Conservation (phyloP, 805 yeast species). For the Candida sanyiensis region DNA sequence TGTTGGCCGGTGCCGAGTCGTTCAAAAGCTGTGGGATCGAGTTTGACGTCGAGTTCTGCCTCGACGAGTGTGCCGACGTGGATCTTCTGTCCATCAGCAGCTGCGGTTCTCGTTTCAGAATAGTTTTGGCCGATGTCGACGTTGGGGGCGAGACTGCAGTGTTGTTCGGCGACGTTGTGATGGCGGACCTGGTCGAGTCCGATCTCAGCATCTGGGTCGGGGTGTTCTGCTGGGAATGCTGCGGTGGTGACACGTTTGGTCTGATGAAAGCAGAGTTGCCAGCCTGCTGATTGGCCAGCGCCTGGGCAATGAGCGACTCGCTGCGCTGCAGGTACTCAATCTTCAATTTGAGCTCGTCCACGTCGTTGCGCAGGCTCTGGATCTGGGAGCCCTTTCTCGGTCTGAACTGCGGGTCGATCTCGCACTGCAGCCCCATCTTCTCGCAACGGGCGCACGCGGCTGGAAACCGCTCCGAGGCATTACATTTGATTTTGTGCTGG, state of each 20-base stretch:
- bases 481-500: constrained; percentile 90
- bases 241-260: background rate
- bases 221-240: constrained; percentile 10
- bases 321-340: constrained; percentile 61
- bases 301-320: constrained; percentile 64
- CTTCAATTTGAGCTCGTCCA: constrained; percentile 70
- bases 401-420: constrained; percentile 84
- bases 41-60: constrained; percentile 21
- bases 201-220: background rate
- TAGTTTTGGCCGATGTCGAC: constrained; percentile 34
- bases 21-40: constrained; percentile 33
- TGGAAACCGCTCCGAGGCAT: constrained; percentile 81
- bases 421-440: constrained; percentile 73
- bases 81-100: constrained; percentile 32
- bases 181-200: constrained; percentile 10
- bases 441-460: constrained; percentile 78
- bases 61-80: constrained; percentile 17
- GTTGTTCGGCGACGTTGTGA: constrained; percentile 19
- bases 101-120: constrained; percentile 39
- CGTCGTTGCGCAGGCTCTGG: constrained; percentile 77
- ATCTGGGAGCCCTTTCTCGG: constrained; percentile 91
- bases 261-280: constrained; percentile 4
- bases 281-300: constrained; percentile 33
- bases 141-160: constrained; percentile 17
- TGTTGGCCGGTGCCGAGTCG: constrained; percentile 39